Conservation (phyloP, 2,329 filamentous ascomycete species). For the Colletotrichum filicis region DNA sequence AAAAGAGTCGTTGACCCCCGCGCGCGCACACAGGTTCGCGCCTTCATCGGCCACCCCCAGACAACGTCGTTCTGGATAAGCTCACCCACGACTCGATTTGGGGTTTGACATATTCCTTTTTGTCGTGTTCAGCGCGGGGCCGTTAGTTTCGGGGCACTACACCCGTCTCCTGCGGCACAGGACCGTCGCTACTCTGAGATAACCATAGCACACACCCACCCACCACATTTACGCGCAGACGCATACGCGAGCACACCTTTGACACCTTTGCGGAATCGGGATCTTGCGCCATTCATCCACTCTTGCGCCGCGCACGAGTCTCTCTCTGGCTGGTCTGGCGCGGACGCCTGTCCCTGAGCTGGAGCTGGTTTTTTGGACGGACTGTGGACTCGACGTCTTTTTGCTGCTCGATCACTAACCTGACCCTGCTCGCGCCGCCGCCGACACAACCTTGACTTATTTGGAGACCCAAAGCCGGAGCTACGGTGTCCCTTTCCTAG, state of each 20-base stretch:
- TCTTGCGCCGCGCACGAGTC: conserved; percentile 13
- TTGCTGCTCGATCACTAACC: background rate
- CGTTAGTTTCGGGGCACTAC: conserved; percentile 15
- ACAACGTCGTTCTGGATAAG: background rate
- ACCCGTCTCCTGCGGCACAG: conserved; percentile 8
- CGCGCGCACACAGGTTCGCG: background rate
- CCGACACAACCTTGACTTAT: conserved; percentile 1
- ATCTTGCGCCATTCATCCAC: conserved; percentile 17
- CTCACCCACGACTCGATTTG: background rate
- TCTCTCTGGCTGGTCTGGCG: conserved; percentile 16
- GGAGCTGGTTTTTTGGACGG: background rate
- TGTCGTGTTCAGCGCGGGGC: background rate
- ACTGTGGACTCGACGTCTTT: background rate
- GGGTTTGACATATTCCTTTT: background rate
- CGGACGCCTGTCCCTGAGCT: background rate
- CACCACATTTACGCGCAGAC: background rate
- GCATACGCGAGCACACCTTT: background rate
- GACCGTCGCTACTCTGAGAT: background rate
- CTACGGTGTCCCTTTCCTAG: conserved; percentile 1
- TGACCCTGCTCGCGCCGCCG: background rate
- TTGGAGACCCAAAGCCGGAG: background rate
- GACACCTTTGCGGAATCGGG: conserved; percentile 2
- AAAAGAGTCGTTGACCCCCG: background rate
- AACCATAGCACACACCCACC: background rate
- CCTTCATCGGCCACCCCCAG: background rate